A percentile compares a stretch with the other conserved stretches of the same genome.
Evolutionary conservation across 306 rosid genomes (phyloP).

Genomic region (Astragalus membranaceus): DNA sequence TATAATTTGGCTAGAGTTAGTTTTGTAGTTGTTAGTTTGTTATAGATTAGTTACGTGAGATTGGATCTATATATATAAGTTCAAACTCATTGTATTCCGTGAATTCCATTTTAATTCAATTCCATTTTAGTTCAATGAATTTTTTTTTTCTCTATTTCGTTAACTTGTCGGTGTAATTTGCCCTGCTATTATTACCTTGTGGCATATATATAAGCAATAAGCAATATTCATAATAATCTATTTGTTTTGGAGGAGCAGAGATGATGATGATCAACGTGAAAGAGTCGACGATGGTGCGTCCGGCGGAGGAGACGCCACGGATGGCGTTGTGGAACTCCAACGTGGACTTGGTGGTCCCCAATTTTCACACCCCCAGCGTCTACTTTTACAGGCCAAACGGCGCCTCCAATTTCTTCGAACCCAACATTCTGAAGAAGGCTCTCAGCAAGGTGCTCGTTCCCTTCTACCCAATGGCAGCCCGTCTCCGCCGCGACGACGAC

Average conservation of each 20-base stretch:
- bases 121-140: too few species aligned
- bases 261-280: conserved; percentile 40
- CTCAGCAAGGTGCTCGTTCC: conserved; percentile 61
- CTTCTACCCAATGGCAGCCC: conserved; percentile 78
- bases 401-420: conserved; percentile 48
- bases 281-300: conserved; percentile 59
- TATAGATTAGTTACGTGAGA: too few species aligned
- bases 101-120: too few species aligned
- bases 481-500: conserved; percentile 57
- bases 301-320: conserved; percentile 47
- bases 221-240: not conserved
- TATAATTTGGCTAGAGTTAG: too few species aligned
- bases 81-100: too few species aligned
- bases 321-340: conserved; percentile 62
- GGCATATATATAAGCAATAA: too few species aligned
- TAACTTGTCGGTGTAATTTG: too few species aligned
- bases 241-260: not conserved
- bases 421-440: conserved; percentile 42
- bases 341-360: conserved; percentile 61
- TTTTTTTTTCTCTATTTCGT: too few species aligned
- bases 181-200: too few species aligned
- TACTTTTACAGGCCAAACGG: conserved; percentile 64
- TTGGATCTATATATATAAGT: too few species aligned
- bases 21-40: too few species aligned
- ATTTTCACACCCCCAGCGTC: conserved; percentile 64